Evolutionary conservation across 2,329 filamentous ascomycete genomes (phyloP).

Genomic region (Xylaria arbuscula): DNA sequence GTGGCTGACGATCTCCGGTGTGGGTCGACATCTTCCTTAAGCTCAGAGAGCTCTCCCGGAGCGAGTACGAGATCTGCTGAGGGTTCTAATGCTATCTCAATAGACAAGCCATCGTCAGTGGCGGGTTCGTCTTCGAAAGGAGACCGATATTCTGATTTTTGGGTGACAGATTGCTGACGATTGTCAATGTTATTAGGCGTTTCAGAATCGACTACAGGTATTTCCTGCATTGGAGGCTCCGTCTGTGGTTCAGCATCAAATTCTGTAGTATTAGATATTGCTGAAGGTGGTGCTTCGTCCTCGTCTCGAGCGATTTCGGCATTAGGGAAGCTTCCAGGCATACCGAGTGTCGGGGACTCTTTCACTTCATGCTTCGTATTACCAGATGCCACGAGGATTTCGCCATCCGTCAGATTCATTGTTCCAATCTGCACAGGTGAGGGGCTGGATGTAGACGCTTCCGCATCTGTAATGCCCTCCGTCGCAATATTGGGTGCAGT

Average conservation of each 20-base stretch:
- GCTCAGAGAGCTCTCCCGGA: conserved; percentile 45
- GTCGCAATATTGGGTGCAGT: conserved; percentile 23
- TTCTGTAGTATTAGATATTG: conserved; percentile 72
- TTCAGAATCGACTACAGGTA: conserved; percentile 39
- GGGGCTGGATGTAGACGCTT: conserved; percentile 37
- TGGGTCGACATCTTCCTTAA: conserved; percentile 43
- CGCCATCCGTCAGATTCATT: conserved; percentile 37
- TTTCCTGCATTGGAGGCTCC: conserved; percentile 58
- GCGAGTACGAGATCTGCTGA: conserved; percentile 41
- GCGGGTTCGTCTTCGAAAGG: conserved; percentile 60
- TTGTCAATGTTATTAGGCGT: conserved; percentile 21
- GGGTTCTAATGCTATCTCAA: conserved; percentile 56
- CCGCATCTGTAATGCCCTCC: conserved; percentile 35
- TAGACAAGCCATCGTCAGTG: conserved; percentile 54
- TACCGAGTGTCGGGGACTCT: conserved; percentile 74
- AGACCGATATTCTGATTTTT: conserved; percentile 60
- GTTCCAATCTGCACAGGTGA: conserved; percentile 40
- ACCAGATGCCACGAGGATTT: conserved; percentile 24
- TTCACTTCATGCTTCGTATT: conserved; percentile 38
- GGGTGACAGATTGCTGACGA: conserved; percentile 43
- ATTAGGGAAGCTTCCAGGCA: conserved; percentile 71
- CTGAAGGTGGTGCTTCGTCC: conserved; percentile 66
- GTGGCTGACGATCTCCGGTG: conserved; percentile 48
- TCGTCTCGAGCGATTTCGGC: conserved; percentile 53
- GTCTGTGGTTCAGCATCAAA: conserved; percentile 79